Percentiles rank a stretch among this genome's conserved stretches.
These are phyloP conservation scores for Colletotrichum paranaense DNA, from an alignment of 2,329 filamentous ascomycete genomes.

Conservation along the genomic window DNA sequence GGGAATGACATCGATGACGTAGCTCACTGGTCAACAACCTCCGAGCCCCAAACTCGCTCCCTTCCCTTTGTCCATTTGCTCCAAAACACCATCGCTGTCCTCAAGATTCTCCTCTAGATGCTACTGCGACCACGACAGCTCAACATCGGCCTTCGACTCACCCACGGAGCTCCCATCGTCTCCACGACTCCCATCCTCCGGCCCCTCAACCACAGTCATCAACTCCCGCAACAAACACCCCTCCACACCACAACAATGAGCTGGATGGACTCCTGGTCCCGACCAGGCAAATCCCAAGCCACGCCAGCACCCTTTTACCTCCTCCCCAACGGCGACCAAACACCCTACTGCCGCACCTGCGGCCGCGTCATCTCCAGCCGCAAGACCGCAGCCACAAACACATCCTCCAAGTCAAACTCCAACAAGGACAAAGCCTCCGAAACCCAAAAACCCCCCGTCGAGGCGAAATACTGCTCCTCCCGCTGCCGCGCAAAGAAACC, in stretches of 20 bases:
- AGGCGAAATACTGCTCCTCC: conserved; percentile 66
- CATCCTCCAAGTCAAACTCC: background rate
- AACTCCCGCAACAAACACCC: background rate
- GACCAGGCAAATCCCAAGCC: conserved; percentile 51
- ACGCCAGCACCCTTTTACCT: conserved; percentile 67
- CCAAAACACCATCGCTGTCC: background rate
- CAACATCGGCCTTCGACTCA: background rate
- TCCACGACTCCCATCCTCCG: too few species aligned
- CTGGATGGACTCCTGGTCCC: conserved; percentile 56
- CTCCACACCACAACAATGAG: conserved; percentile 45
- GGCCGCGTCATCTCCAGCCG: conserved; percentile 63
- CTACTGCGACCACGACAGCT: background rate
- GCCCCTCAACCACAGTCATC: too few species aligned
- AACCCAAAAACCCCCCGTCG: conserved; percentile 37
- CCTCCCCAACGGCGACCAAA: conserved; percentile 55
- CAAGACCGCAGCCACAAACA: conserved; percentile 41
- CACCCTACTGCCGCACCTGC: conserved; percentile 67
- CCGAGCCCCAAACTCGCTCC: background rate
- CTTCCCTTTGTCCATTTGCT: background rate
- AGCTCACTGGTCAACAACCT: conserved; percentile 7
- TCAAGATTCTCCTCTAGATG: background rate
- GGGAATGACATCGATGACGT: conserved; percentile 34
- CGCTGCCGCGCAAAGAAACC: conserved; percentile 65
- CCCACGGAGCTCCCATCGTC: background rate
- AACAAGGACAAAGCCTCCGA: conserved; percentile 29